phyloP scores from a whole-genome alignment of 768 basidiomycete genomes.

The Naematelia aurantialba region DNA sequence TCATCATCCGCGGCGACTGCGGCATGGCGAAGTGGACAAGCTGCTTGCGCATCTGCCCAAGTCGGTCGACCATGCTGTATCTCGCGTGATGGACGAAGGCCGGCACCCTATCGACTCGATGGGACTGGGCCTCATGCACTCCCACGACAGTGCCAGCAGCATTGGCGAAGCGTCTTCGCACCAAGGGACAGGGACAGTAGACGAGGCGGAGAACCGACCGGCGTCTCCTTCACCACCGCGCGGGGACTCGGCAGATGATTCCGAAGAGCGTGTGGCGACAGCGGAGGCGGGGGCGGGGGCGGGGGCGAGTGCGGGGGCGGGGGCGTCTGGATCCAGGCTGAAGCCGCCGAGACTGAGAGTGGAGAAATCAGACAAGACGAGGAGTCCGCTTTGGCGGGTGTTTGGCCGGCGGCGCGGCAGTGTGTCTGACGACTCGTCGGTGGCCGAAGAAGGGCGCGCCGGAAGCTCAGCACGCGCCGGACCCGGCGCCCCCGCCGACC shows the following conservation, averaged over 20 bases:
- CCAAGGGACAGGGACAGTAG: no score
- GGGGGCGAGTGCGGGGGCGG: not conserved
- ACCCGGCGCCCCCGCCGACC: no score
- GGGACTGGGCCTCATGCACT: not conserved
- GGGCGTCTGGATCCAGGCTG: not conserved
- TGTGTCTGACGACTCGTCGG: not conserved
- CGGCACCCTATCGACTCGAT: not conserved
- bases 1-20: conserved; percentile 38
- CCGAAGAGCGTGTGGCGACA: not conserved
- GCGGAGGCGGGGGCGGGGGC: not conserved
- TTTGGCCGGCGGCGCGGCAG: conserved; percentile 1
- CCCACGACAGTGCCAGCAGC: conserved; percentile 3
- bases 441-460: conserved; percentile 13
- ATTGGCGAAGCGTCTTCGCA: no score
- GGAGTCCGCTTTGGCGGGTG: conserved; percentile 1
- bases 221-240: not conserved
- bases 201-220: not conserved
- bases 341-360: not conserved
- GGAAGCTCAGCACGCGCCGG: no score
- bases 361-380: not conserved
- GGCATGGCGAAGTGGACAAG: conserved; percentile 31
- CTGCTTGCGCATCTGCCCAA: conserved; percentile 30
- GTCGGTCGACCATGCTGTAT: conserved; percentile 17
- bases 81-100: not conserved
- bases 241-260: not conserved